Evolutionary conservation across 768 basidiomycete genomes (phyloP).

Genomic region (Royoungia palumana): DNA sequence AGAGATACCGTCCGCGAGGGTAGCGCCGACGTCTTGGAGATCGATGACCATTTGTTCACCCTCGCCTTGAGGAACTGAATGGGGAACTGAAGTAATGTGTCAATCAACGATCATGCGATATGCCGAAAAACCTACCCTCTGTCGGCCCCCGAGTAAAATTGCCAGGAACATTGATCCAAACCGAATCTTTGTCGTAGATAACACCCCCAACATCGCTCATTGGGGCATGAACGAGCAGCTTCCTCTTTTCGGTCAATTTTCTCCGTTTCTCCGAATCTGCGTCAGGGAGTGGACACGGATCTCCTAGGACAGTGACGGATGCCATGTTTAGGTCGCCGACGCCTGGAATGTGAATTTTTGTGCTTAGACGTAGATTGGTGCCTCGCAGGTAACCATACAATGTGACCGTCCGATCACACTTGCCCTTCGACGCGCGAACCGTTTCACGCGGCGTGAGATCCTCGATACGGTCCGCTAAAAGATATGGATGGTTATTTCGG

Average conservation of each 20-base stretch:
- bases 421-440: conserved; percentile 74
- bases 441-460: conserved; percentile 89
- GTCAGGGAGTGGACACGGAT: conserved; percentile 94
- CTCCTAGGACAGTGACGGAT: conserved; percentile 71
- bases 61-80: conserved; percentile 77
- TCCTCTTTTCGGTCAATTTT: conserved; percentile 94
- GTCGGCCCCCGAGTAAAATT: conserved; percentile 80
- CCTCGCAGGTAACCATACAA: conserved; percentile 95
- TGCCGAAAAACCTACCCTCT: conserved; percentile 45
- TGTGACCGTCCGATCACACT: conserved; percentile 90
- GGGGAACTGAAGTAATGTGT: conserved; percentile 46
- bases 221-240: conserved; percentile 87
- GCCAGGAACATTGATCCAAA: conserved; percentile 96
- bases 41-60: conserved; percentile 98
- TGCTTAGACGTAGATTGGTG: conserved; percentile 72
- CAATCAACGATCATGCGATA: background rate
- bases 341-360: conserved; percentile 89
- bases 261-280: conserved; percentile 86
- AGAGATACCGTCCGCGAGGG: conserved; percentile 81
- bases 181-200: conserved; percentile 96
- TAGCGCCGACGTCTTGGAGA: conserved; percentile 79
- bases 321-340: conserved; percentile 85
- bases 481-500: conserved; percentile 91
- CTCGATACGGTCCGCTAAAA: conserved; percentile 91
- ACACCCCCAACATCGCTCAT: conserved; percentile 99